A percentile compares a stretch with the other conserved stretches of the same genome.
Conservation (phyloP, 495 filamentous ascomycete genomes). For the Melanomma pulvis-pyrius region DNA sequence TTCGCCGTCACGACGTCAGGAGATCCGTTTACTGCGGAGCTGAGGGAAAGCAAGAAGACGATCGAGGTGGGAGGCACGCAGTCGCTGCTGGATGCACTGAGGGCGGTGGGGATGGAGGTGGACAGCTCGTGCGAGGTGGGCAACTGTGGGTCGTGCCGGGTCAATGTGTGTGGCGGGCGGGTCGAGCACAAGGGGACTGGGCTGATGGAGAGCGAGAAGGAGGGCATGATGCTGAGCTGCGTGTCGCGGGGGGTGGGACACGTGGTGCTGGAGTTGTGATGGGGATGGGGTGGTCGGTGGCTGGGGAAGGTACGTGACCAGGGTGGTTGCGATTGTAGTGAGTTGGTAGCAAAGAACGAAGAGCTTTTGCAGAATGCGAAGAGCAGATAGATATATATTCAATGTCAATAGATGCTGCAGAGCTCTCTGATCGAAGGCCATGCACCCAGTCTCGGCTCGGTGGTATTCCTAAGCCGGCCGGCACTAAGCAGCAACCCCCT, state of each 20-base stretch:
- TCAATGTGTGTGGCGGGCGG: conserved; percentile 52
- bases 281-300: too few relatives aligned
- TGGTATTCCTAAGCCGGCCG: not conserved
- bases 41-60: conserved; percentile 42
- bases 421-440: not conserved
- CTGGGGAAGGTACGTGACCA: too few relatives aligned
- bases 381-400: too few relatives aligned
- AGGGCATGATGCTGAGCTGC: conserved; percentile 48
- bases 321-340: too few relatives aligned
- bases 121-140: conserved; percentile 59
- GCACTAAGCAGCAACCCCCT: not conserved
- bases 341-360: too few relatives aligned
- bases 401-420: not conserved
- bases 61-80: conserved; percentile 46
- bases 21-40: conserved; percentile 59
- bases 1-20: conserved; percentile 56
- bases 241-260: conserved; percentile 47
- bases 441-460: not conserved
- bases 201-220: conserved; percentile 50
- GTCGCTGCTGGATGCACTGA: conserved; percentile 49
- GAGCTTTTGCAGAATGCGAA: too few relatives aligned
- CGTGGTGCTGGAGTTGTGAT: conserved; percentile 40
- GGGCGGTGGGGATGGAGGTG: conserved; percentile 51
- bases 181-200: conserved; percentile 59
- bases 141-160: conserved; percentile 62